Evolutionary conservation across 768 basidiomycete genomes (phyloP).

Genomic region (Lentinus brumalis): DNA sequence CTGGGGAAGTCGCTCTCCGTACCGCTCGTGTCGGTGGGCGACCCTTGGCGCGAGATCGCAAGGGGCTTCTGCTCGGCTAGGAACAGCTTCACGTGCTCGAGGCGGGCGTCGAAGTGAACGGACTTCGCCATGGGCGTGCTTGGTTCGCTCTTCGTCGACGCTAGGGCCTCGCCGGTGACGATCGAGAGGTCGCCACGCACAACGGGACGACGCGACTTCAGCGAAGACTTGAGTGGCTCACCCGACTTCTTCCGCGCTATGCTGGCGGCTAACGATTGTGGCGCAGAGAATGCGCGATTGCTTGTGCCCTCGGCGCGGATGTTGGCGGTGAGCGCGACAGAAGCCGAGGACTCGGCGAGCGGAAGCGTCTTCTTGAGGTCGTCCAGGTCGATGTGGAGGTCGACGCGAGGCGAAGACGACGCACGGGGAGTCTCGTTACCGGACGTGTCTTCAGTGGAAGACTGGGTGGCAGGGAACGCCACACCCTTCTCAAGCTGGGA

Average conservation of each 20-base stretch:
- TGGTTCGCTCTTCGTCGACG: slow-evolving; percentile 72
- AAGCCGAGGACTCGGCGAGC: too few species aligned
- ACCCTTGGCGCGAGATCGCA: slow-evolving; percentile 89
- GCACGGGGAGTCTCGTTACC: slow-evolving; percentile 22
- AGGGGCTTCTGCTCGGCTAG: slow-evolving; percentile 93
- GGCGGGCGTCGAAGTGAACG: slow-evolving; percentile 90
- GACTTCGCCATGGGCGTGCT: slow-evolving; percentile 81
- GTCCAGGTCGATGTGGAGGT: slow-evolving; percentile 11
- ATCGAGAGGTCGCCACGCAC: slow-evolving; percentile 53
- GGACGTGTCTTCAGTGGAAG: slow-evolving; percentile 2
- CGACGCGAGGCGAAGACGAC: not conserved
- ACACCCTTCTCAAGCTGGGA: slow-evolving; percentile 1
- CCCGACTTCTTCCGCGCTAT: slow-evolving; percentile 91
- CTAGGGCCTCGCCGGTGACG: slow-evolving; percentile 41
- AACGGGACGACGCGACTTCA: slow-evolving; percentile 66
- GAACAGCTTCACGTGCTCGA: slow-evolving; percentile 95
- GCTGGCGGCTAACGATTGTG: slow-evolving; percentile 36
- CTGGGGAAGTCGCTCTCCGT: slow-evolving; percentile 78
- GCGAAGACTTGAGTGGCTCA: slow-evolving; percentile 87
- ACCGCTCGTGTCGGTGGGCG: slow-evolving; percentile 80
- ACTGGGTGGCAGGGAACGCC: slow-evolving; percentile 11
- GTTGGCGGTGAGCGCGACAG: not conserved
- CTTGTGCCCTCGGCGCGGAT: not conserved
- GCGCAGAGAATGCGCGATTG: slow-evolving; percentile 16
- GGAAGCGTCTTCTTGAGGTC: not conserved